A percentile compares a stretch with the other conserved stretches of the same genome.
phyloP scores from a whole-genome alignment of 1,284 basidiomycete species.

The Pterulicium gracile region DNA sequence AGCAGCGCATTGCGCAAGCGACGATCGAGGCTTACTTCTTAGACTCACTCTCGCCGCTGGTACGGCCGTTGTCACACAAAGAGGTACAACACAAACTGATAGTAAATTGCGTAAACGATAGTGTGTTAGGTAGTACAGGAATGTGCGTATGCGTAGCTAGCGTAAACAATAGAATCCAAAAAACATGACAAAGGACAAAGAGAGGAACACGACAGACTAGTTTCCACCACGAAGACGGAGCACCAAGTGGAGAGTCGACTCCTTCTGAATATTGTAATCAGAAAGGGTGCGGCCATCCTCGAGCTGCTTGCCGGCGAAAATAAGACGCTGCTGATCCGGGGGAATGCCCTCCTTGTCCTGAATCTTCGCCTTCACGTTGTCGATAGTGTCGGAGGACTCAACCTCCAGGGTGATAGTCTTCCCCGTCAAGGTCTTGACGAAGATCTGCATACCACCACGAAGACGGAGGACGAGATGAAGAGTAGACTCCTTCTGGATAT shows the following conservation, averaged over 20 bases:
- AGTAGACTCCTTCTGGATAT: constrained; percentile 67
- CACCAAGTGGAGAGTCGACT: constrained; percentile 50
- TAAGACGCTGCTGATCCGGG: constrained; percentile 77
- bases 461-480: constrained; percentile 63
- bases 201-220: too few species aligned
- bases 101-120: too few species aligned
- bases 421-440: constrained; percentile 68
- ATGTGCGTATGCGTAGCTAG: too few species aligned
- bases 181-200: too few species aligned
- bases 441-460: constrained; percentile 64
- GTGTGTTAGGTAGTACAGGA: too few species aligned
- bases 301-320: constrained; percentile 77
- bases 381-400: constrained; percentile 84
- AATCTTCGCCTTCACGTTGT: constrained; percentile 81
- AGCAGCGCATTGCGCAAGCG: too few species aligned
- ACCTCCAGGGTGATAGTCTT: constrained; percentile 86
- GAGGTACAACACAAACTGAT: too few species aligned
- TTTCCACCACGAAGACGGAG: constrained; percentile 39
- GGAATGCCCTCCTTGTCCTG: constrained; percentile 81
- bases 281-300: constrained; percentile 70
- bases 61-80: too few species aligned
- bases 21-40: too few species aligned
- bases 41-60: too few species aligned
- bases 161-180: too few species aligned
- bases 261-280: constrained; percentile 73